Base-by-base conservation (phyloP, 208 protist species). In the Leishmania tropica region DNA sequence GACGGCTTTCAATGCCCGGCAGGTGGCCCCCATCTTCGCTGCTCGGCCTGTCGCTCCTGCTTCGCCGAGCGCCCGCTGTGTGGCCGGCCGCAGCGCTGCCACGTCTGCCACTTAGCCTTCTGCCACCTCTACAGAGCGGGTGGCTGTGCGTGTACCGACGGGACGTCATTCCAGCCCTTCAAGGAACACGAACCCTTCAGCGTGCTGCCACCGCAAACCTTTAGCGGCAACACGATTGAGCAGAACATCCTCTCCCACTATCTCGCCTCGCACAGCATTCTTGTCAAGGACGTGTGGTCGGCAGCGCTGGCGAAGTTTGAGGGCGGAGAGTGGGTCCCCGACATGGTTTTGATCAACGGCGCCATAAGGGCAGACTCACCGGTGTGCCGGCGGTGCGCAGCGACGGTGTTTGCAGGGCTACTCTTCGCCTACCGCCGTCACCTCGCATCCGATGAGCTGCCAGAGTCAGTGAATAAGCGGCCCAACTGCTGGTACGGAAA, bases 401-500 rank as follows among this genome's bases (percentile, higher is more conserved):
- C 78, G 37, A 56, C 6, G 8, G 83, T 94, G 17, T 96, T 97
- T 76, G 85, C 91, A 3, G 83, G 84, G 42, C 76, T 98, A 17
- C 81, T 98, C 67, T 97, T 97, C 76, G 82, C 93, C 80, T 97
- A 93, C 86, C 88, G 95, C 73, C 85, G 88, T 19, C 68, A 76
- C 24, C 90, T 98, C 62, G 88, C 90, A 0, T 17, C 76, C 15
- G 75, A 78, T 24, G 84, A 93, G 6, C 78, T 98, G 54, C 90
- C 93, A 5, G 85, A 90, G 56, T 83, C 75, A 8, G 94, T 97
- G 67, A 91, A 89, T 0, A 35, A 75, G 42, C 84, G 95, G 51
- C 86, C 92, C 3, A 91, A 97, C 83, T 98, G 96, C 84, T 98
- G 92, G 93, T 95, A 98, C 71, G 96, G 96, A 7, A 78, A 88